Base-by-base conservation (phyloP, 2,329 filamentous ascomycete species). In the Sphaceloma murrayae region DNA sequence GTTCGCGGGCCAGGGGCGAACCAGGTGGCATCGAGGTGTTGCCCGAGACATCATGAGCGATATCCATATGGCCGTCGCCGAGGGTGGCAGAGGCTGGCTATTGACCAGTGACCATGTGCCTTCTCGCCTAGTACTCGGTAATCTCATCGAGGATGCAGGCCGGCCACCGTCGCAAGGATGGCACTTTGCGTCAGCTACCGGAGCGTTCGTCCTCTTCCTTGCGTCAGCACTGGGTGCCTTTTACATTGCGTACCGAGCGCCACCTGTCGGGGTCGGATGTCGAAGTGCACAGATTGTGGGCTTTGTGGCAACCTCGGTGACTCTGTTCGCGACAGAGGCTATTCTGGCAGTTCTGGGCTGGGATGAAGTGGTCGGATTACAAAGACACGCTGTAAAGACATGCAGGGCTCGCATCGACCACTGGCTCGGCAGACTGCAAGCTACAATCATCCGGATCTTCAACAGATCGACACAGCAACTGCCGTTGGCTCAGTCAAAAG, bases 231-330 rank as follows among this genome's bases (percentile, higher is more conserved):
- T 58, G 3, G 64, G 64, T 2, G 61, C 65, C 0, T 68, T 67
- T 40, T 55, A 65, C 6, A 48, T 69, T 13, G 64, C 61, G 6
- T 69, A 55, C 49, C 65, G 61, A 49, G 69, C 67, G 0, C 67
- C 67, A 0, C 69, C 67, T 1, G 65, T 69, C 0, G 67, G 67
- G 1, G 54, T 69, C 1, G 65, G 66, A 0, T 55, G 52, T 45
- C 38, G 48, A 26, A 63, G 62, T 29, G 65, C 65, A 2, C n/a
- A n/a, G n/a, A n/a, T n/a, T n/a, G n/a, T n/a, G n/a, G n/a, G n/a
- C n/a, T n/a, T n/a, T n/a, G n/a, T n/a, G n/a, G n/a, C n/a, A n/a
- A n/a, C n/a, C n/a, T n/a, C n/a, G n/a, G n/a, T n/a, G n/a, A n/a
- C n/a, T n/a, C n/a, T n/a, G n/a, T n/a, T n/a, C n/a, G n/a, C n/a